Conservation (phyloP, 805 yeast species). For the Candida alai region DNA sequence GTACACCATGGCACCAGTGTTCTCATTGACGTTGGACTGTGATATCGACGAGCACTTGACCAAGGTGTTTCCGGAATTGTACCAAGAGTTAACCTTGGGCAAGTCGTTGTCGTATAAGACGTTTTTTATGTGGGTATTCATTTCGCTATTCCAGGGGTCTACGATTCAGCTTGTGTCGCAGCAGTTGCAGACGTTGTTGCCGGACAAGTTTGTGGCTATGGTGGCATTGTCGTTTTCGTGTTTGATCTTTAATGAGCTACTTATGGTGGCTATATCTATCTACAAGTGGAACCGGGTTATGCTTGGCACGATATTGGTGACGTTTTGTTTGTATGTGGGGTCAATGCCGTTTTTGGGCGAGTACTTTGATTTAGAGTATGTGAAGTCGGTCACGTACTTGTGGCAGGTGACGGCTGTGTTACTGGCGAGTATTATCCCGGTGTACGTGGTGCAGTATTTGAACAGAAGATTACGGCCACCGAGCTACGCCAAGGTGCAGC, state of each 20-base stretch:
- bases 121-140: slow-evolving; percentile 85
- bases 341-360: slow-evolving; percentile 83
- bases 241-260: slow-evolving; percentile 75
- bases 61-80: slow-evolving; percentile 87
- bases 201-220: slow-evolving; percentile 57
- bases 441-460: slow-evolving; percentile 78
- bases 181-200: slow-evolving; percentile 58
- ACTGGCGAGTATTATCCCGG: slow-evolving; percentile 74
- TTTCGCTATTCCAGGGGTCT: slow-evolving; percentile 88
- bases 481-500: slow-evolving; percentile 94
- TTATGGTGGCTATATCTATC: slow-evolving; percentile 91
- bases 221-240: slow-evolving; percentile 86
- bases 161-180: slow-evolving; percentile 84
- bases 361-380: slow-evolving; percentile 73
- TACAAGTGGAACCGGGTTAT: slow-evolving; percentile 86
- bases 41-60: slow-evolving; percentile 91
- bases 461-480: slow-evolving; percentile 85
- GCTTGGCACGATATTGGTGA: slow-evolving; percentile 68
- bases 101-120: slow-evolving; percentile 80
- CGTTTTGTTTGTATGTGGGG: slow-evolving; percentile 61
- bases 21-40: slow-evolving; percentile 83
- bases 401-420: slow-evolving; percentile 70
- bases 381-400: slow-evolving; percentile 52
- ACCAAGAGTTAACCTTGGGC: slow-evolving; percentile 87
- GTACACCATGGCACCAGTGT: slow-evolving; percentile 98